These are phyloP conservation scores for Mycena pura DNA, from an alignment of 768 basidiomycete genomes.

Conservation along the genomic window DNA sequence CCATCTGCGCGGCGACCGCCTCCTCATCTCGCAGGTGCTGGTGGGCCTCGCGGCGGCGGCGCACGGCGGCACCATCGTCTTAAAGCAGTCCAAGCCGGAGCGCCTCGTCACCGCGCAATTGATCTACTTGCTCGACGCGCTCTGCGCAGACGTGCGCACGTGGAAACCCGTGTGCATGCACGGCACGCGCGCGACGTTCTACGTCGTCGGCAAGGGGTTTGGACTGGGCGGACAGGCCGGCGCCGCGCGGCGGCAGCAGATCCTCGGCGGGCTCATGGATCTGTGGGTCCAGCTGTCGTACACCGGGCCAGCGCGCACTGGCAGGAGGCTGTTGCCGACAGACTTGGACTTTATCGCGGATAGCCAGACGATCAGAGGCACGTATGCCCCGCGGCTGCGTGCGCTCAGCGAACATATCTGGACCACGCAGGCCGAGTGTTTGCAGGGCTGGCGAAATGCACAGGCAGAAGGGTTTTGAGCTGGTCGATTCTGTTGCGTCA, in stretches of 20 bases:
- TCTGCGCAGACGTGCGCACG: slow-evolving; percentile 30
- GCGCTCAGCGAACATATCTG: slow-evolving; percentile 34
- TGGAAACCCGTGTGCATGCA: slow-evolving; percentile 41
- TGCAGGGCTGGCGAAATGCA: slow-evolving; percentile 26
- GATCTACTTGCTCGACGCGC: slow-evolving; percentile 36
- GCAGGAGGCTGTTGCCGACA: slow-evolving; percentile 21
- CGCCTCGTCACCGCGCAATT: slow-evolving; percentile 34
- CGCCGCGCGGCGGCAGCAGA: neutral
- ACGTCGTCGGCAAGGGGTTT: slow-evolving; percentile 37
- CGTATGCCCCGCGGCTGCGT: slow-evolving; percentile 30
- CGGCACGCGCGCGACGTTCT: slow-evolving; percentile 37
- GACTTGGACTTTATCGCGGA: slow-evolving; percentile 40
- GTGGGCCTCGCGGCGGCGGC: slow-evolving; percentile 33
- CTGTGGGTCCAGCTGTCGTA: slow-evolving; percentile 37
- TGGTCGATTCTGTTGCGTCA: no score
- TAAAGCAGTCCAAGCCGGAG: slow-evolving; percentile 40
- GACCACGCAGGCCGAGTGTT: slow-evolving; percentile 32
- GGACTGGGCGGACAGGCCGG: slow-evolving; percentile 25
- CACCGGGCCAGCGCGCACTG: slow-evolving; percentile 24
- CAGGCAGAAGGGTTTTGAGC: slow-evolving; percentile 23
- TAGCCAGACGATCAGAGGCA: slow-evolving; percentile 25
- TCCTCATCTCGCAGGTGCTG: slow-evolving; percentile 39
- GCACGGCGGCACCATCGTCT: slow-evolving; percentile 36
- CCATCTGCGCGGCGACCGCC: slow-evolving; percentile 28
- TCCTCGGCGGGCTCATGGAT: slow-evolving; percentile 27